Evolutionary conservation across 2,329 filamentous ascomycete species (phyloP), one percentile per base, ranked within the genome.

Genomic region (Cladosporium austrohemisphaericum): DNA sequence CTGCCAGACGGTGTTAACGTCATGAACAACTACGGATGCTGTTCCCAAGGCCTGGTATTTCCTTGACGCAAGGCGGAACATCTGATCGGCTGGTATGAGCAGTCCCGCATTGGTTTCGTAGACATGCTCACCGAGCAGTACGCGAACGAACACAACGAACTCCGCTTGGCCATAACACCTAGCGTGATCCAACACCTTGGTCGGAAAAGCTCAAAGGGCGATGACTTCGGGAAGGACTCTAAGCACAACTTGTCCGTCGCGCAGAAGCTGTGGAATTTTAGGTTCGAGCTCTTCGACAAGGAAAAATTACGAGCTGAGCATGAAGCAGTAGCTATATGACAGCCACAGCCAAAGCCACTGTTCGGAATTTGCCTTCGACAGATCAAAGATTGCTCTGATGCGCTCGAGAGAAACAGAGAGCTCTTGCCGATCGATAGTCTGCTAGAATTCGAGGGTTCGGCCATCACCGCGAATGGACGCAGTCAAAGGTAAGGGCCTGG

Each of bases 161-260:
- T 68, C 31, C 62, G 72, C 14, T 75, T 67, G 60, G 71, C 70
- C 2, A 41, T 74, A 16, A 69, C 65, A 5, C 73, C 72, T 1
- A 68, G 64, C 37, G 56, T 75, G 2, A 53, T 76, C 22, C 72
- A 75, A 57, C 72, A 76, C 56, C 58, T 74, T 14, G 71, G 72
- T 3, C 53, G 65, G 26, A 67, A 62, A 54, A 74, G 67, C 43
- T 67, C 63, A 5, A 71, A 71, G 53, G 58, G 55, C 5, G 55
- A 65, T 41, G 58, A 61, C 41, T 38, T 35, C 23, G 31, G 33
- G 29, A n/a, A 29, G 5, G 33, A 26, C 8, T 60, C 60, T n/a
- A 62, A 63, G 40, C 60, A 60, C 56, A 57, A 58, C 1, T 52
- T 59, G 54, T 64, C 58, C 29, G 60, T 64, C 9, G 63, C 61